These are phyloP conservation scores for Prunus armeniaca DNA, from an alignment of 306 rosid genomes.

Conservation along the genomic window DNA sequence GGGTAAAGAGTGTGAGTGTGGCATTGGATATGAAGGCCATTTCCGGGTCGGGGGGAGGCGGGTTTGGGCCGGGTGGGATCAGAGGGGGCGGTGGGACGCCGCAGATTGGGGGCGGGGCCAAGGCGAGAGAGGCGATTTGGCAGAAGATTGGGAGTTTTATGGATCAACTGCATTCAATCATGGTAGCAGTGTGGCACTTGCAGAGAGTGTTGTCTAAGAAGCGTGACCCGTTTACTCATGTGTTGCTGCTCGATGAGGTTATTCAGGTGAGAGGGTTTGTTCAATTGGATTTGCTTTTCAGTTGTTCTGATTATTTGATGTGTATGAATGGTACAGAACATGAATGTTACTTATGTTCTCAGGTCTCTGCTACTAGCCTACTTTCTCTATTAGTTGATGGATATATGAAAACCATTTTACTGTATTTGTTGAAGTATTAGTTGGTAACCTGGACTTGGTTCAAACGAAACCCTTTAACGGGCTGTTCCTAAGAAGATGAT, in stretches of 20 bases:
- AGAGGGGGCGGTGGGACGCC: conserved; percentile 88
- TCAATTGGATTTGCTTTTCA: neutral
- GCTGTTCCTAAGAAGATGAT: neutral
- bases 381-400: neutral
- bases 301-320: neutral
- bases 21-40: conserved; percentile 97
- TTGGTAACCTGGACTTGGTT: neutral
- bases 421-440: neutral
- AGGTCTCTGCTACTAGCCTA: neutral
- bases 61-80: conserved; percentile 89
- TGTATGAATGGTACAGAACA: neutral
- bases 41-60: conserved; percentile 61
- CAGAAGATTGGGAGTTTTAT: conserved; percentile 82
- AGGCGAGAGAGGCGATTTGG: conserved; percentile 91
- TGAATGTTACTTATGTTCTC: neutral
- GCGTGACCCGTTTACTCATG: conserved; percentile 88
- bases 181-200: conserved; percentile 89
- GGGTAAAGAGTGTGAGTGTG: conserved; percentile 60
- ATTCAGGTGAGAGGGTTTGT: conserved; percentile 57
- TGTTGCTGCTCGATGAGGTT: conserved; percentile 91
- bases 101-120: conserved; percentile 87
- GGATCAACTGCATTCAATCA: conserved; percentile 87
- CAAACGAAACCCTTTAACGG: neutral
- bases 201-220: conserved; percentile 95
- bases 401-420: neutral